These are phyloP conservation scores for Penicillium sp. DNA, from an alignment of 2,329 filamentous ascomycete genomes.

Conservation along the genomic window DNA sequence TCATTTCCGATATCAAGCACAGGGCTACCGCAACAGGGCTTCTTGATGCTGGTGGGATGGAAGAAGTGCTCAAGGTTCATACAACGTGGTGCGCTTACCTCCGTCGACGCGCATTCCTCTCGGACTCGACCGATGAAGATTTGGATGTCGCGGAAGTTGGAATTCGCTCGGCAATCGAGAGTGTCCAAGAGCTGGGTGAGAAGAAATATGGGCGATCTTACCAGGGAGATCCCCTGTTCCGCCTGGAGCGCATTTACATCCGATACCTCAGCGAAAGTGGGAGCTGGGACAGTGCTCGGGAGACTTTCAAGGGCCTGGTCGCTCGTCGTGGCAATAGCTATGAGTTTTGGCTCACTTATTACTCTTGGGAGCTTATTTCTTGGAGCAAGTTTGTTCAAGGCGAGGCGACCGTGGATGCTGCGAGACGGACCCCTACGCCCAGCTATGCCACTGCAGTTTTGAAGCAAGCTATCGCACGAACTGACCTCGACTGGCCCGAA, in stretches of 20 bases:
- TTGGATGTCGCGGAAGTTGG: slow-evolving; percentile 88
- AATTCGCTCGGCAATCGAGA: slow-evolving; percentile 80
- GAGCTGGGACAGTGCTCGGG: slow-evolving; percentile 73
- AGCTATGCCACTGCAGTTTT: slow-evolving; percentile 74
- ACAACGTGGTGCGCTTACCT: slow-evolving; percentile 94
- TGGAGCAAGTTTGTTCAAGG: slow-evolving; percentile 60
- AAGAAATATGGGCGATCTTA: slow-evolving; percentile 75
- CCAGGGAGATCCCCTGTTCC: slow-evolving; percentile 83
- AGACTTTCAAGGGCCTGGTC: slow-evolving; percentile 72
- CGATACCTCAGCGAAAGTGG: slow-evolving; percentile 86
- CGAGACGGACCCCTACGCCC: slow-evolving; percentile 64
- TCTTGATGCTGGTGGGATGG: slow-evolving; percentile 81
- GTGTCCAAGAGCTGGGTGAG: slow-evolving; percentile 75
- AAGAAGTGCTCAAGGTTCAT: slow-evolving; percentile 86
- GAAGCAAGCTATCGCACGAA: slow-evolving; percentile 64
- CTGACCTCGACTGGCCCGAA: slow-evolving; percentile 52
- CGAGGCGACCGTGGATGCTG: slow-evolving; percentile 54
- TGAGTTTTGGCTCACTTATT: slow-evolving; percentile 93
- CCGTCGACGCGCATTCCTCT: slow-evolving; percentile 77
- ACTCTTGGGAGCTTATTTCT: slow-evolving; percentile 85
- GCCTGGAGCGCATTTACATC: slow-evolving; percentile 87
- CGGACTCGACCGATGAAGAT: slow-evolving; percentile 75
- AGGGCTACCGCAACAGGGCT: slow-evolving; percentile 83
- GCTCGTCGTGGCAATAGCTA: slow-evolving; percentile 73
- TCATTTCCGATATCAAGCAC: slow-evolving; percentile 89